Base-by-base conservation (phyloP, 2,329 filamentous ascomycete genomes). In the Nothomitra cinnamomea region DNA sequence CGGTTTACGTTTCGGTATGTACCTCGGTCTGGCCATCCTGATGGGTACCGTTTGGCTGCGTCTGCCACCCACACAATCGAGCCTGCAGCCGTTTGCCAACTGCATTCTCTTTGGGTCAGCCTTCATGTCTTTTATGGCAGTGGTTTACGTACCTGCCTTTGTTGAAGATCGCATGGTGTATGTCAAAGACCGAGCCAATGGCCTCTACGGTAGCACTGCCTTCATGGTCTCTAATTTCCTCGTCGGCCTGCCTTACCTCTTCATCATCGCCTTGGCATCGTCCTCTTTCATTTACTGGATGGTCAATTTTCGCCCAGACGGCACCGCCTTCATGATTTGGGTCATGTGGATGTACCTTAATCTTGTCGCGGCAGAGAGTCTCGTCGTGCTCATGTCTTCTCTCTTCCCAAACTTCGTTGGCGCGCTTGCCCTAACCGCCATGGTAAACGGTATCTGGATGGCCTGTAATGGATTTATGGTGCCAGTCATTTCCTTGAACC, bases 361-460 rank as follows among this genome's bases (percentile, higher is more conserved):
- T 62, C 76, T 94, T 0, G 67, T 94, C 1, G 86, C 87, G 0
- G 87, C 85, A 17, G 87, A 92, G 67, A 83, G 83, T 0, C 77
- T 94, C 0, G 86, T 94, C 21, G 85, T 94, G 2, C 72, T 94
- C 24, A 71, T 92, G 21, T 78, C 81, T 0, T 78, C 76, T 1
- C 65, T 92, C 1, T 80, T 88, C 58, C 85, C 85, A 0, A 82
- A 81, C 57, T 94, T 94, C 59, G 87, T 94, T 51, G 77, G 90
- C 45, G 73, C 85, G 0, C 77, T 94, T 0, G 87, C 87, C 0
- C 71, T 87, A 1, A 84, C 85, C 0, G 87, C 87, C 0, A 94
- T 94, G 61, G 83, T 84, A 22, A 94, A 94, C 66, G 87, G 87
- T 0, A 71, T 94, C 7, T 94, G 87, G 87, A 94, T 94, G 87